Percentiles rank a stretch among this genome's conserved stretches.
These are phyloP conservation scores for Cordyceps fumosorosea DNA, from an alignment of 2,329 filamentous ascomycete species.

Conservation along the genomic window DNA sequence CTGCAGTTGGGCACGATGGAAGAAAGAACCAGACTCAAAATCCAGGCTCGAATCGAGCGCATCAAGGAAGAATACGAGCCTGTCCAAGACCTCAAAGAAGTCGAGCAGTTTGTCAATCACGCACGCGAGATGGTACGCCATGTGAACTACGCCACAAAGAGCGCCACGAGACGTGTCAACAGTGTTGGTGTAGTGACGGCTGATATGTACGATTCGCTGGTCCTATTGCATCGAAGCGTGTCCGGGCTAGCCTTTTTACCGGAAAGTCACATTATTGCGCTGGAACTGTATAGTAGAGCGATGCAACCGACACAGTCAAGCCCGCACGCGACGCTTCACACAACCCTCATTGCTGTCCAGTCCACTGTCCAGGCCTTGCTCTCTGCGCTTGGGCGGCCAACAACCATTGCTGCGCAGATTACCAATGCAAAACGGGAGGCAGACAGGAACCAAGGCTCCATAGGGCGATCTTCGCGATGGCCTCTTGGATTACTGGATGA, in stretches of 20 bases:
- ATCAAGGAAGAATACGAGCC: conserved; percentile 86
- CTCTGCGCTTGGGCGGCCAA: conserved; percentile 69
- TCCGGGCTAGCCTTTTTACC: conserved; percentile 62
- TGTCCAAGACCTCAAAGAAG: conserved; percentile 74
- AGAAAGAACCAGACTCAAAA: conserved; percentile 80
- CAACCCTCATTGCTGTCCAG: conserved; percentile 71
- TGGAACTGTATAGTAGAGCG: conserved; percentile 64
- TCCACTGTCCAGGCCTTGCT: conserved; percentile 79
- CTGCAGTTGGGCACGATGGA: conserved; percentile 86
- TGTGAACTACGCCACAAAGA: conserved; percentile 77
- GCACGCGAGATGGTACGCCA: conserved; percentile 83
- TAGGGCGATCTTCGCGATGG: conserved; percentile 71
- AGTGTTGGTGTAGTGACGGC: conserved; percentile 54
- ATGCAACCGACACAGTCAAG: conserved; percentile 63
- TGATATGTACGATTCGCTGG: conserved; percentile 64
- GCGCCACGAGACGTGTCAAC: conserved; percentile 73
- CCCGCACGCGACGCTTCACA: conserved; percentile 67
- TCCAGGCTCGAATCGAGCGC: conserved; percentile 72
- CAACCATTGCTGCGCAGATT: conserved; percentile 71
- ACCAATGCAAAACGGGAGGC: conserved; percentile 66
- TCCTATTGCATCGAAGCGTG: conserved; percentile 45
- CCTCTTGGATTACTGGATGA: conserved; percentile 80
- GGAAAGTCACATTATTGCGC: conserved; percentile 57
- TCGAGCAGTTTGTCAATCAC: conserved; percentile 87
- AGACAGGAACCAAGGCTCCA: conserved; percentile 68